These are phyloP conservation scores for Alternaria brassicae DNA, from an alignment of 2,329 filamentous ascomycete species.

Conservation along the genomic window DNA sequence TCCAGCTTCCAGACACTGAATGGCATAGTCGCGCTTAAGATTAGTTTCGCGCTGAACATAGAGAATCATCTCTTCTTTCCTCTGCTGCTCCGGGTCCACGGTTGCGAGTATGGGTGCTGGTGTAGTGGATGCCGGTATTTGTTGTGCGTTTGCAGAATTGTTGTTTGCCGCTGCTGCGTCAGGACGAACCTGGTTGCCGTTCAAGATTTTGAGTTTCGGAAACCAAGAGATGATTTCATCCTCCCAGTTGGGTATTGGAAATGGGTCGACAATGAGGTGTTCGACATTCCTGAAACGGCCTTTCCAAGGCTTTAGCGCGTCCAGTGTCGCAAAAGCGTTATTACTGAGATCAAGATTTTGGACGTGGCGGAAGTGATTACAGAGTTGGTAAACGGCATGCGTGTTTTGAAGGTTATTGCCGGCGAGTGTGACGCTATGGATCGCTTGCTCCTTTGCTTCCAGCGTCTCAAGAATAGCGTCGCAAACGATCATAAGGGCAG, in stretches of 20 bases:
- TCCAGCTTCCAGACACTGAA: constrained; percentile 80
- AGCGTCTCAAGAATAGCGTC: constrained; percentile 76
- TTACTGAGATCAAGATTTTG: constrained; percentile 88
- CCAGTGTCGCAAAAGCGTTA: constrained; percentile 76
- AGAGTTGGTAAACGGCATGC: constrained; percentile 73
- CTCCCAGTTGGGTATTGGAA: constrained; percentile 61
- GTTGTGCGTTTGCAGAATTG: constrained; percentile 10
- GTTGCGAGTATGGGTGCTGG: constrained; percentile 8
- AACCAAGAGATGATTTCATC: constrained; percentile 80
- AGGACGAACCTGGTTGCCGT: constrained; percentile 75
- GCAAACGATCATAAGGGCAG: constrained; percentile 86
- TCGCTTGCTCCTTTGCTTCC: constrained; percentile 76
- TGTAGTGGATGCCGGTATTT: constrained; percentile 25
- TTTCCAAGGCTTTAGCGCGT: constrained; percentile 76
- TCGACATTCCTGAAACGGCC: constrained; percentile 79
- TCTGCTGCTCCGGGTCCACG: constrained; percentile 21
- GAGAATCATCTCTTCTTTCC: constrained; percentile 71
- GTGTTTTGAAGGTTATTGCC: constrained; percentile 81
- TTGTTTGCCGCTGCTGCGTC: constrained; percentile 60
- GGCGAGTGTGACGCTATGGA: constrained; percentile 81
- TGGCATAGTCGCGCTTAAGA: constrained; percentile 80
- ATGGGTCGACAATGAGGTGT: constrained; percentile 72
- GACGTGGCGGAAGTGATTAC: constrained; percentile 81
- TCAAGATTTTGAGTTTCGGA: constrained; percentile 78
- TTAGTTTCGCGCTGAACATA: constrained; percentile 79